These are phyloP conservation scores for Thermochaetoides thermophila DNA, from an alignment of 495 filamentous ascomycete genomes.

Conservation along the genomic window DNA sequence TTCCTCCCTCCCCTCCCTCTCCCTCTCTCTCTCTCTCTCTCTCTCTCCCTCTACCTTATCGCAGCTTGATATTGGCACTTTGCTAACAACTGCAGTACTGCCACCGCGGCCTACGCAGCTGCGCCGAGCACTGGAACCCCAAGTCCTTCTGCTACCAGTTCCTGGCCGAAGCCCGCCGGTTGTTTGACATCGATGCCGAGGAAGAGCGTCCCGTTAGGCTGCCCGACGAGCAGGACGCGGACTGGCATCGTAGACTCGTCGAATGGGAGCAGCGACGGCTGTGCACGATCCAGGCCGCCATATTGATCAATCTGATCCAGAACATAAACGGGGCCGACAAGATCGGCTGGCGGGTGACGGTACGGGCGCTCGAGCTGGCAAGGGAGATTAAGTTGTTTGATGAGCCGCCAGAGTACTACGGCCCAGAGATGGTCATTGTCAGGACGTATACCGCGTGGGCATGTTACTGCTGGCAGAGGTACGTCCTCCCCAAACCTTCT, in stretches of 20 bases:
- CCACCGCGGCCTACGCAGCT: constrained; percentile 15
- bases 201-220: constrained; percentile 3
- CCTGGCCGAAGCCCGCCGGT: constrained; percentile 24
- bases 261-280: constrained; percentile 16
- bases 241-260: constrained; percentile 4
- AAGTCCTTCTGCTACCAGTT: constrained; percentile 24
- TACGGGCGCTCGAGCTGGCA: constrained; percentile 22
- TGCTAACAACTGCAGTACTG: constrained; percentile 12
- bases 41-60: too few species aligned
- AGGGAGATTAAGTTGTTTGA: constrained; percentile 18
- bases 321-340: constrained; percentile 21
- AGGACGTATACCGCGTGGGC: constrained; percentile 24
- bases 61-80: background rate
- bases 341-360: constrained; percentile 20
- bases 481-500: too few species aligned
- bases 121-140: constrained; percentile 24
- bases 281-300: constrained; percentile 22
- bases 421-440: constrained; percentile 8
- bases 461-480: constrained; percentile 25
- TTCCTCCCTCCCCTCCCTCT: background rate
- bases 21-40: too few species aligned
- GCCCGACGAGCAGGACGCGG: constrained; percentile 10
- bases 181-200: constrained; percentile 22
- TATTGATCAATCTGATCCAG: constrained; percentile 17
- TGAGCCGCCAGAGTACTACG: background rate